These are phyloP conservation scores for Debaryomyces tyrocola DNA, from an alignment of 805 yeast genomes.

Conservation along the genomic window DNA sequence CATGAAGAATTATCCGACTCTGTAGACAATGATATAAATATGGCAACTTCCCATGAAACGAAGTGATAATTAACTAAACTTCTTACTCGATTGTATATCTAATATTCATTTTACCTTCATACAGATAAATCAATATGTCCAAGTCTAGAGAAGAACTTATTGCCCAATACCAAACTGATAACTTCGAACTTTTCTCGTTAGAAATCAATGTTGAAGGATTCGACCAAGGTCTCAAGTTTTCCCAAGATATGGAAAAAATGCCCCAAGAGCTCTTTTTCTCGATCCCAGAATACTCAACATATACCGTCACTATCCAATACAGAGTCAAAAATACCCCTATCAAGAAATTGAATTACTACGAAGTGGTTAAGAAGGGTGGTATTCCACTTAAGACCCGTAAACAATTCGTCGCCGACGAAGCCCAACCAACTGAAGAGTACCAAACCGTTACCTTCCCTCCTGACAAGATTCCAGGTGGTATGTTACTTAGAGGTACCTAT, in stretches of 20 bases:
- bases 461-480: constrained; percentile 31
- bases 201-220: constrained; percentile 24
- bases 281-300: constrained; percentile 26
- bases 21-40: too few species aligned
- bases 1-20: too few species aligned
- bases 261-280: constrained; percentile 24
- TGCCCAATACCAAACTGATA: constrained; percentile 15
- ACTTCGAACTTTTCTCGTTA: constrained; percentile 26
- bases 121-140: neutral
- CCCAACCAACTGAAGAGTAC: constrained; percentile 15
- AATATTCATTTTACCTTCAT: too few species aligned
- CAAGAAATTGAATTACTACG: constrained; percentile 22
- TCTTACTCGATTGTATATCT: too few species aligned
- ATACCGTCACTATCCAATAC: constrained; percentile 22
- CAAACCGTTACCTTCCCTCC: constrained; percentile 23
- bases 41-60: too few species aligned
- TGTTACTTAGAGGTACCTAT: constrained; percentile 26
- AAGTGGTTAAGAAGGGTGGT: constrained; percentile 28
- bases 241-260: constrained; percentile 23
- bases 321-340: constrained; percentile 20
- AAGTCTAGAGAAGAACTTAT: constrained; percentile 12
- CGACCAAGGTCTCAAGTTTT: constrained; percentile 19
- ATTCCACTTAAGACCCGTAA: constrained; percentile 21
- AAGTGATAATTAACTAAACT: too few species aligned
- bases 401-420: constrained; percentile 17